Evolutionary conservation across 1,284 basidiomycete genomes (phyloP), one percentile per base, ranked within the genome.

Genomic region (Phellinidium pouzarii): DNA sequence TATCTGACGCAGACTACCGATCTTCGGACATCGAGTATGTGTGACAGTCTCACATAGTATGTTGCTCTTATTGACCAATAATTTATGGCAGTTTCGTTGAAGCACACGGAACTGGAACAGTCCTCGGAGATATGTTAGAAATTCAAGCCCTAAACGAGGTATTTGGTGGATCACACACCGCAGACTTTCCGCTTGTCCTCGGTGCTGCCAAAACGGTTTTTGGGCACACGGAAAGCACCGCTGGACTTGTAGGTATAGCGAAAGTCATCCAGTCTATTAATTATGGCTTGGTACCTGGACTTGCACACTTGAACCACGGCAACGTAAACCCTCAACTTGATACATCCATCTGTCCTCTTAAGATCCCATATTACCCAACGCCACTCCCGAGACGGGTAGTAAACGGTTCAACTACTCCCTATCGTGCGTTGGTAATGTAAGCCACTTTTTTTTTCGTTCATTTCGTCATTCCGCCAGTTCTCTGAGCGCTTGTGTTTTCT

Each of bases 91-190:
- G 68, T 50, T 69, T 69, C 50, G 59, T 69, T 25, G 68, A 70
- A 56, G 59, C 67, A 14, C 68, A 70, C 54, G 68, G 68, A 42
- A 70, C 68, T 7, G 68, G 68, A 62, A 69, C 68, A 5, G 61
- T 62, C 31, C 57, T 70, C 3, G 68, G 68, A 7, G 68, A 70
- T 55, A 59, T 65, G 26, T 64, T 67, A 42, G 68, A 70, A 50
- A 66, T 69, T 44, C 64, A 68, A 57, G 68, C 64, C 3, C 65
- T 70, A 51, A 68, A 66, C 38, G 63, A 67, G 38, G 68, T 67
- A 22, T 70, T 68, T 58, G 58, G 58, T 20, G 55, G 50, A 1
- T 67, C 67, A 0, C 67, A 68, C 45, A 59, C 61, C 0, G 47
- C 59, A 2, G 60, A 62, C 1, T 55, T 58, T 2, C 68, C 68